Evolutionary conservation across 208 protist species (phyloP), one percentile per base, ranked within the genome.

Genomic region (Wallacemonas sp.): DNA sequence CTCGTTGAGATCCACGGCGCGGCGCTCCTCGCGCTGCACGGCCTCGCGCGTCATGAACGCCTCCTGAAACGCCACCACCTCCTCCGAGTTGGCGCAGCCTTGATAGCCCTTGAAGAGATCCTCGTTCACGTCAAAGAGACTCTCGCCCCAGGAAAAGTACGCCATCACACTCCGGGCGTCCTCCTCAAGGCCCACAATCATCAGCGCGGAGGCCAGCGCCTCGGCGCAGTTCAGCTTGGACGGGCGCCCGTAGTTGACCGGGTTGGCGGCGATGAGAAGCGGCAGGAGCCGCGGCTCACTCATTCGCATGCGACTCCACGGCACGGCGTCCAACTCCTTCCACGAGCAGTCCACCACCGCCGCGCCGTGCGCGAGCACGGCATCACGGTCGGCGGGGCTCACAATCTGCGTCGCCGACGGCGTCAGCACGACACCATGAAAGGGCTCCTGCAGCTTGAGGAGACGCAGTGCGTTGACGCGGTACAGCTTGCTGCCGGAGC

Each of bases 311-410:
- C 96, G 93, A 5, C 70, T 65, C 83, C 99, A 99, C 52, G 97
- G 97, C 34, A 99, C 93, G 0, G 88, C 74, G 30, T 99, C 96
- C 1, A 99, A 74, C 65, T 83, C 77, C 61, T 96, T 90, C 99
- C 99, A 99, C 38, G 98, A 99, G 81, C 99, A 99, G 71, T 99
- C 98, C 32, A 99, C 97, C n/a, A 99, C 98, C 30, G 93, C 93
- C n/a, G 95, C 83, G 26, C 99, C 99, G 56, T 76, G 44, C 49
- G 86, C 70, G 1, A 76, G 29, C 26, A 99, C 84, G 30, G 98
- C 66, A 17, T 88, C 90, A 12, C 65, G 72, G 81, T 99, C 99
- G 0, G 76, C 90, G 3, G 92, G 93, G 34, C 96, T 99, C 19
- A 99, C 81, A n/a, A 97, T 75, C 30, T 90, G 69, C 46, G 84